phyloP scores from a whole-genome alignment of 148 eudicot genomes.

The Bassia scoparia region DNA sequence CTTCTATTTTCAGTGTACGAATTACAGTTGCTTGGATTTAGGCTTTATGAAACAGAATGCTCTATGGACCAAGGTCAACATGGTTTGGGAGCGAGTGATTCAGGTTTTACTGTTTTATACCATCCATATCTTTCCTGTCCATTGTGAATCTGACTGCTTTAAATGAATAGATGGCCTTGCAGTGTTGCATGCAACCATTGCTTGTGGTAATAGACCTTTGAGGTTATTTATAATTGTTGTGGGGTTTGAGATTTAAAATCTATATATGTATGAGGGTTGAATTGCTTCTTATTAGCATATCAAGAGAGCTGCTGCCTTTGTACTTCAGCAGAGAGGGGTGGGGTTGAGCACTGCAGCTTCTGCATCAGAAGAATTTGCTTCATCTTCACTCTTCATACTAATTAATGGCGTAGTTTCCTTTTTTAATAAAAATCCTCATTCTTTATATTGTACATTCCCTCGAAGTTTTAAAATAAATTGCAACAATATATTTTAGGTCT shows the following conservation, averaged over 20 bases:
- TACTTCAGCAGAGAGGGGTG: neutral
- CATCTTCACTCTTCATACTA: neutral
- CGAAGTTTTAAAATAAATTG: neutral
- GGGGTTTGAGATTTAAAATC: neutral
- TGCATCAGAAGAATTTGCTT: neutral
- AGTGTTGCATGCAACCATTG: neutral
- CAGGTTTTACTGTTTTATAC: constrained; percentile 39
- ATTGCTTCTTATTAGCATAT: neutral
- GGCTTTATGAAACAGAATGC: constrained; percentile 56
- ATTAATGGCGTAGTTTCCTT: neutral
- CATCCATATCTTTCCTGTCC: neutral
- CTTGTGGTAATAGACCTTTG: neutral
- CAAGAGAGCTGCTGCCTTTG: neutral
- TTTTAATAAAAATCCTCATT: neutral
- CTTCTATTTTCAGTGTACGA: constrained; percentile 50
- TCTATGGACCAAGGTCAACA: constrained; percentile 28
- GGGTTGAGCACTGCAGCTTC: neutral
- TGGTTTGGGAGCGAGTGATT: constrained; percentile 46
- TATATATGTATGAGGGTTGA: neutral
- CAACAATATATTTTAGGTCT: neutral
- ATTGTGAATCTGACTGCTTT: neutral
- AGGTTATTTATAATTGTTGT: neutral
- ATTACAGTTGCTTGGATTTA: constrained; percentile 75
- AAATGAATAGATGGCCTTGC: constrained; percentile 3
- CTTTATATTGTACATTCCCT: too few species aligned